Conservation (phyloP, 768 basidiomycete genomes). For the Pleurotus platypus region DNA sequence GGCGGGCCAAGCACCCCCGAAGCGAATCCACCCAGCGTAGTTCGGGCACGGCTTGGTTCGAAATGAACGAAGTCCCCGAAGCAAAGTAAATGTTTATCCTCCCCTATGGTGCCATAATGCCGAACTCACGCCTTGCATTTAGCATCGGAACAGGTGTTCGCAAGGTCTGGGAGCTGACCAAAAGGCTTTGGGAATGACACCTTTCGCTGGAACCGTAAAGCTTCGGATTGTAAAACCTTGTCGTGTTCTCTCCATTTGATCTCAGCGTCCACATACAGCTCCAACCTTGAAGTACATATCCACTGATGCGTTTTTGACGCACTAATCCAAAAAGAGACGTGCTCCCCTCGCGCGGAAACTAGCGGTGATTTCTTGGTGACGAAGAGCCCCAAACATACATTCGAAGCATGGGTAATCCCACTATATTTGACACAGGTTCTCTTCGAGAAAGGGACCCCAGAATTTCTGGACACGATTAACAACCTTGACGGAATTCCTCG, state of each 20-base stretch:
- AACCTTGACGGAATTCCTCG: background rate
- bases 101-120: background rate
- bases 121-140: constrained; percentile 2
- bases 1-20: constrained; percentile 9
- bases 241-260: too few relatives aligned
- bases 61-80: constrained; percentile 47
- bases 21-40: constrained; percentile 15
- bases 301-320: too few relatives aligned
- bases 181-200: constrained; percentile 39
- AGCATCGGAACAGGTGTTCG: constrained; percentile 74
- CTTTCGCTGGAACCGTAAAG: background rate
- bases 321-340: too few relatives aligned
- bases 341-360: background rate
- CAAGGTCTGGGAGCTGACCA: constrained; percentile 68
- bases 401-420: background rate
- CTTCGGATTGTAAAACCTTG: background rate
- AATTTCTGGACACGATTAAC: background rate
- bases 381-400: background rate
- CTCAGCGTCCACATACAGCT: too few relatives aligned
- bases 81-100: constrained; percentile 51
- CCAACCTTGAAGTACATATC: too few relatives aligned
- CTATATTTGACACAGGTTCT: background rate
- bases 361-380: background rate
- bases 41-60: constrained; percentile 44
- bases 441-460: constrained; percentile 1